Base-by-base conservation (phyloP, 768 basidiomycete genomes). In the Lentinula edodes region DNA sequence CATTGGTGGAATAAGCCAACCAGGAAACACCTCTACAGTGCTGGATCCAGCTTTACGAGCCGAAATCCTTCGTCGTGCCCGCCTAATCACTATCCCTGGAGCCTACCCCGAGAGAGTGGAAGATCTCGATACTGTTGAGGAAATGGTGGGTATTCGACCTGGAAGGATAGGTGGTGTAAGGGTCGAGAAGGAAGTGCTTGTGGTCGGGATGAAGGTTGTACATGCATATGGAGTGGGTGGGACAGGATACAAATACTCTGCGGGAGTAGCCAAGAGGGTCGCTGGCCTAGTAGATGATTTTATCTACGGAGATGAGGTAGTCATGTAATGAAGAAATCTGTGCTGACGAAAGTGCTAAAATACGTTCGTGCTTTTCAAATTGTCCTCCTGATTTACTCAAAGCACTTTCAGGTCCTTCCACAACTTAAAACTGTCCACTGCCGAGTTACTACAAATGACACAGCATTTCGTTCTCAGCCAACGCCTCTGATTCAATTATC, bases 151-250 rank as follows among this genome's bases (percentile, higher is more conserved):
- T 1, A 52, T 60, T 28, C 48, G 59, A 6, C 59, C 59, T 41
- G 58, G 59, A 43, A 50, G 59, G 20, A 52, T 38, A 12, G 59
- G 59, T 28, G 59, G 59, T 6, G 50, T 60, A 18, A 35, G 59
- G 15, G 51, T 60, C 8, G 59, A 60, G n/a, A 60, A 52, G 28
- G 50, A 60, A 41, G 51, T 60, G 16, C 28, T 60, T 16, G 38
- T 15, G 9, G 39, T 20, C 9, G 59, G 41, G 51, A 60, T 60
- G 59, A 60, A 52, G 12, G 39, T 60, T 18, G 59, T 60, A 36
- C 59, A 60, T 52, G 59, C 59, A 52, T 60, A 60, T 41, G 59
- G 59, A n/a, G 51, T 60, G 18, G 59, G 59, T 20, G 59, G 59
- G 8, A 52, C 50, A 10, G 59, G 59, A 28, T 60, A 60, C 41